Evolutionary conservation across 768 basidiomycete species (phyloP).

Genomic region (Leccinum arenicola): DNA sequence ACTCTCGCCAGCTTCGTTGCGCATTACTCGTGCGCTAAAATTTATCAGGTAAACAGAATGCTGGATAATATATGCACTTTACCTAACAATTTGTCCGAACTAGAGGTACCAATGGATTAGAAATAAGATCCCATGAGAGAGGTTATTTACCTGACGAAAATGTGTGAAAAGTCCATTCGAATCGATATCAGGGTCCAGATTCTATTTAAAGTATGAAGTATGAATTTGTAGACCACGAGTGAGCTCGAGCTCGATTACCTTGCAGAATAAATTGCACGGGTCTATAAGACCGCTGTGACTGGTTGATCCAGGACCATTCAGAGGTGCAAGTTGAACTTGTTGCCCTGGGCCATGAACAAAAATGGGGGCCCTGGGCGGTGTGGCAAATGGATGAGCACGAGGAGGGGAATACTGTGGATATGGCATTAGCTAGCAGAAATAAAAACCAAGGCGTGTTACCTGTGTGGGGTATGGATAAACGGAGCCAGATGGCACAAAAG

Average conservation of each 20-base stretch:
- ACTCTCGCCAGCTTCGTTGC: conserved; percentile 76
- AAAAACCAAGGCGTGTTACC: conserved; percentile 32
- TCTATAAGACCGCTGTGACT: conserved; percentile 88
- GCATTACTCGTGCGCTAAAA: conserved; percentile 85
- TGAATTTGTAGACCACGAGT: conserved; percentile 1
- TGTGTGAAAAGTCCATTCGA: conserved; percentile 81
- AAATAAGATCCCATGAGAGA: conserved; percentile 5
- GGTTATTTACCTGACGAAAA: conserved; percentile 62
- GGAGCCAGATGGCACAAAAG: conserved; percentile 74
- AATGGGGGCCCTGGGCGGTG: conserved; percentile 35
- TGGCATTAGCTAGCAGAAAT: conserved; percentile 2
- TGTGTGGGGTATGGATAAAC: conserved; percentile 63
- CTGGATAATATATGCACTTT: conserved; percentile 15
- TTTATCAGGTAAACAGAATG: neutral
- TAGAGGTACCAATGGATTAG: conserved; percentile 31
- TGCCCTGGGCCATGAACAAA: conserved; percentile 89
- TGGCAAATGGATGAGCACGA: conserved; percentile 49
- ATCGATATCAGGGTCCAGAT: conserved; percentile 80
- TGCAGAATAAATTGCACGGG: conserved; percentile 89
- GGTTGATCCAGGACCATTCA: conserved; percentile 68
- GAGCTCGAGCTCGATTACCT: conserved; percentile 43
- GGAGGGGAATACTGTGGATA: conserved; percentile 63
- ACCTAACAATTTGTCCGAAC: conserved; percentile 92
- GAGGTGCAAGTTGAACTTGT: conserved; percentile 81
- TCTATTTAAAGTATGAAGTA: conserved; percentile 42